Conservation (phyloP, 495 filamentous ascomycete genomes). For the Astrothelium subdiscretum region DNA sequence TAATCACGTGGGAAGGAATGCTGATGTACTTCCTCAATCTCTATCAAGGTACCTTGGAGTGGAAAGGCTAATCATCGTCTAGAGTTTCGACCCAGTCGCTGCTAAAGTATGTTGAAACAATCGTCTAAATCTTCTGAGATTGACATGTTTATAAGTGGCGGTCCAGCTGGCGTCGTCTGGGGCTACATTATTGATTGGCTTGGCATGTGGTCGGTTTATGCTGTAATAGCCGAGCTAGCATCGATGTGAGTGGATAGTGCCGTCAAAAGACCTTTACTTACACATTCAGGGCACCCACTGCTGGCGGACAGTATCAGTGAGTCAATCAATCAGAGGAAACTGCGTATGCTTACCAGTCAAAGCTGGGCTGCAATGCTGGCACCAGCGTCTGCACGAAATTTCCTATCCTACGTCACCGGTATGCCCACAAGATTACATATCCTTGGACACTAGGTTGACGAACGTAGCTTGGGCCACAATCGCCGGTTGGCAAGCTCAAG, state of each 20-base stretch:
- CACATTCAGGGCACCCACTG: conserved; percentile 5
- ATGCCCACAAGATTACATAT: conserved; percentile 1
- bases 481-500: conserved; percentile 8
- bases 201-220: conserved; percentile 6
- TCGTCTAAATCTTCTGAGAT: conserved; percentile 19
- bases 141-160: conserved; percentile 22
- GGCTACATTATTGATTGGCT: conserved; percentile 10
- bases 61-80: no score
- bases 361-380: not conserved
- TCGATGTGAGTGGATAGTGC: conserved; percentile 12
- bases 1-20: conserved; percentile 40
- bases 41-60: no score
- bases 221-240: conserved; percentile 12
- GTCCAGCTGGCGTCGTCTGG: conserved; percentile 14
- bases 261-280: not conserved
- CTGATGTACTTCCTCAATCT: conserved; percentile 27
- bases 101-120: no score
- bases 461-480: conserved; percentile 9
- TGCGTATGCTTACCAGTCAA: not conserved
- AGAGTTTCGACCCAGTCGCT: no score
- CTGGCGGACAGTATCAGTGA: conserved; percentile 28
- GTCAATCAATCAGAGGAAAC: conserved; percentile 6
- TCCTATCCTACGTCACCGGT: conserved; percentile 12
- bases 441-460: not conserved
- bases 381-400: conserved; percentile 1